Percentiles rank a stretch among this genome's conserved stretches.
These are phyloP conservation scores for Rauvolfia tetraphylla DNA, from an alignment of 257 asterid genomes.

Conservation along the genomic window DNA sequence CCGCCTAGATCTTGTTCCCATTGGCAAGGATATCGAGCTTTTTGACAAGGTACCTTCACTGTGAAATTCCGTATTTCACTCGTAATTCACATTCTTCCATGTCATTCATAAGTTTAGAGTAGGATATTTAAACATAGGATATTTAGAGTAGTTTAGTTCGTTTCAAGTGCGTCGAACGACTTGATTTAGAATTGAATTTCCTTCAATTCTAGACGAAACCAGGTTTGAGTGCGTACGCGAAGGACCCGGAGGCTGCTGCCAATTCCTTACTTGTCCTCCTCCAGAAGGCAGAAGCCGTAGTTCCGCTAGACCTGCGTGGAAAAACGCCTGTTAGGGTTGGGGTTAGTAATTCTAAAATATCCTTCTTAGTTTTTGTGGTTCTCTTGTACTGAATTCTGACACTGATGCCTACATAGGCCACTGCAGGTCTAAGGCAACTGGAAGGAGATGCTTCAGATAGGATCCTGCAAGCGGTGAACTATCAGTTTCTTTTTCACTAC, in stretches of 20 bases:
- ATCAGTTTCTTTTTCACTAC: background rate
- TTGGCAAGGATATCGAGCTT: conserved; percentile 76
- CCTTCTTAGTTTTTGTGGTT: background rate
- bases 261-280: conserved; percentile 43
- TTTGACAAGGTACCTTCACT: conserved; percentile 45
- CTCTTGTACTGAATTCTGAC: background rate
- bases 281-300: conserved; percentile 42
- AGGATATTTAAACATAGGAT: too few relatives aligned
- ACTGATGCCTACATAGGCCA: conserved; percentile 46
- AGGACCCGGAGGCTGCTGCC: conserved; percentile 58
- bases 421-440: conserved; percentile 72
- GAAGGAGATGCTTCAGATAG: conserved; percentile 52
- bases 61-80: too few relatives aligned
- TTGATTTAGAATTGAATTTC: background rate
- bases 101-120: too few relatives aligned
- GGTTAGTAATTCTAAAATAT: conserved; percentile 32
- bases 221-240: conserved; percentile 61
- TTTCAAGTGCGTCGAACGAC: too few relatives aligned
- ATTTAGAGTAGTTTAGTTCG: too few relatives aligned
- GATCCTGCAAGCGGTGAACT: conserved; percentile 58
- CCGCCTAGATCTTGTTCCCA: conserved; percentile 69
- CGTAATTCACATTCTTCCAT: too few relatives aligned
- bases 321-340: conserved; percentile 71
- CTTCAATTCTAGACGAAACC: conserved; percentile 42
- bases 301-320: conserved; percentile 39